phyloP scores from a whole-genome alignment of 148 eudicot species.

The Chenopodium album region DNA sequence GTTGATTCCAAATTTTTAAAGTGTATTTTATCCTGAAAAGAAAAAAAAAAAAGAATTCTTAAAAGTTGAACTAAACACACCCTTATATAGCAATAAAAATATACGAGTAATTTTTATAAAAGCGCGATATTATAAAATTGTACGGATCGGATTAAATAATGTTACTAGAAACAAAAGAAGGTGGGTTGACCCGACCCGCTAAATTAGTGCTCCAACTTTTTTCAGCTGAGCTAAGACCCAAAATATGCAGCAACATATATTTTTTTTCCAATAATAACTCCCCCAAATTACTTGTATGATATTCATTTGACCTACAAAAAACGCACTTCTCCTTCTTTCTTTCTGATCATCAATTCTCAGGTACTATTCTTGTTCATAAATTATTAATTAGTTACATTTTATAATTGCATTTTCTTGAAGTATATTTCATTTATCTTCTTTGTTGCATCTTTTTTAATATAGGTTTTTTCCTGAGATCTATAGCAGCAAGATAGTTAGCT shows the following conservation, averaged over 20 bases:
- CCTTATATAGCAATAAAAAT: too few species aligned
- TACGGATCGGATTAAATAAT: too few species aligned
- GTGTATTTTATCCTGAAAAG: too few species aligned
- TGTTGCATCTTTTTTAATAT: too few species aligned
- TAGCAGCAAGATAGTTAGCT: neutral
- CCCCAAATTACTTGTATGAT: neutral
- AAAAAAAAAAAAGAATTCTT: too few species aligned
- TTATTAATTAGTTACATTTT: too few species aligned
- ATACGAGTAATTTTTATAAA: too few species aligned
- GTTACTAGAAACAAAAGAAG: neutral
- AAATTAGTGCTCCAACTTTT: neutral
- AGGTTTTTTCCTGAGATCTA: neutral
- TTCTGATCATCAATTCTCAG: constrained; percentile 10
- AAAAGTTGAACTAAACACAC: too few species aligned
- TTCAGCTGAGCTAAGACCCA: neutral
- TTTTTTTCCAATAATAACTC: neutral
- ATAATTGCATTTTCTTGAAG: neutral
- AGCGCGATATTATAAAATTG: too few species aligned
- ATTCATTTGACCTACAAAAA: constrained; percentile 12
- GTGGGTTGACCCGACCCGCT: constrained; percentile 8
- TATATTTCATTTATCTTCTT: neutral
- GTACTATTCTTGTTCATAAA: neutral
- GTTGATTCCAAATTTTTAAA: too few species aligned
- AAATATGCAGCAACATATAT: neutral
- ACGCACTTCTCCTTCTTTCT: neutral